Evolutionary conservation across 2,329 filamentous ascomycete species (phyloP).

Genomic region (Juglanconis oblonga): DNA sequence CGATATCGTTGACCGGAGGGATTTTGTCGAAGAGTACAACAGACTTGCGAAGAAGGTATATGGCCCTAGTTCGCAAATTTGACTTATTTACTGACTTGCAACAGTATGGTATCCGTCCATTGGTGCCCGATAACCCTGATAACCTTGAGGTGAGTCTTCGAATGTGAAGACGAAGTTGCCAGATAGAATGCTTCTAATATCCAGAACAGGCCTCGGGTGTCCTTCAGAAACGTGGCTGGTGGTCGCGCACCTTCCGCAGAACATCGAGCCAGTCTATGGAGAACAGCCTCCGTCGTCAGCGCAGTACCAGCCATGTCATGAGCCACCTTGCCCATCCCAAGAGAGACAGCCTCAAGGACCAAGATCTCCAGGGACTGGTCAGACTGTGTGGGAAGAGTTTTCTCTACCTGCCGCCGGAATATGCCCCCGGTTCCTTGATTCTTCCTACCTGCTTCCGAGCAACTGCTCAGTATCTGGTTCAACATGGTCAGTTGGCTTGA

Average conservation of each 20-base stretch:
- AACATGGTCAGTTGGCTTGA: constrained; percentile 45
- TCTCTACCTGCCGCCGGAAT: constrained; percentile 58
- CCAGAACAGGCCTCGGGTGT: not conserved
- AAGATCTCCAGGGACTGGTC: constrained; percentile 57
- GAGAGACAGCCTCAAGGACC: constrained; percentile 45
- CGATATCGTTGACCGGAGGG: constrained; percentile 44
- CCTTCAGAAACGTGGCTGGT: constrained; percentile 22
- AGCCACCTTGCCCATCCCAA: constrained; percentile 40
- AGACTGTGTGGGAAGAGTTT: constrained; percentile 61
- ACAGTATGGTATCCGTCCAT: constrained; percentile 51
- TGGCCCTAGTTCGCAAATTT: not conserved
- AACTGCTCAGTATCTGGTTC: constrained; percentile 61
- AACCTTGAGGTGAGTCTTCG: constrained; percentile 30
- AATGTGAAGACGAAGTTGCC: not conserved
- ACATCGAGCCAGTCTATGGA: constrained; percentile 27
- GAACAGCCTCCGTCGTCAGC: constrained; percentile 38
- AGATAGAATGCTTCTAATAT: not conserved
- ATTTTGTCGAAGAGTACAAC: constrained; percentile 59
- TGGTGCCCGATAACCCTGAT: constrained; percentile 36
- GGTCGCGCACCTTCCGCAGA: constrained; percentile 25
- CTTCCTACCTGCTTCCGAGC: constrained; percentile 66
- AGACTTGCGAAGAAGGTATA: constrained; percentile 54
- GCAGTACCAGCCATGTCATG: constrained; percentile 56
- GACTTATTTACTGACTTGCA: not conserved
- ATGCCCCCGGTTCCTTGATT: constrained; percentile 53